A percentile compares a stretch with the other conserved stretches of the same genome.
phyloP scores from a whole-genome alignment of 2,329 filamentous ascomycete genomes.

The Diaporthe ampelina region DNA sequence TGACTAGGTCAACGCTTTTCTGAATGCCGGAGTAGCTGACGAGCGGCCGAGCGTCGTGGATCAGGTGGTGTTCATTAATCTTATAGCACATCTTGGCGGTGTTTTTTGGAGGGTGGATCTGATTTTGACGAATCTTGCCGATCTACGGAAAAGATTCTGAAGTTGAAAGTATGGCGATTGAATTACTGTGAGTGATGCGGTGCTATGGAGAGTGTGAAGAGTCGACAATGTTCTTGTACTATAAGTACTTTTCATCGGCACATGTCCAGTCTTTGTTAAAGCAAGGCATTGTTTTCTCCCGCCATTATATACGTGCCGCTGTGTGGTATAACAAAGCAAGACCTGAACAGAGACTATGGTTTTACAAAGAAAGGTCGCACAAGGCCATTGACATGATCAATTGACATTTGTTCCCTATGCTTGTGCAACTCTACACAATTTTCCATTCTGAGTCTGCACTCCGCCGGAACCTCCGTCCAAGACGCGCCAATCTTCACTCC shows the following conservation, averaged over 20 bases:
- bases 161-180: neutral
- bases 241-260: neutral
- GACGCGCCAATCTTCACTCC: conserved; percentile 34
- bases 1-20: neutral
- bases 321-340: neutral
- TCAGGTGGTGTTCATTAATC: neutral
- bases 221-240: neutral
- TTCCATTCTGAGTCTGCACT: conserved; percentile 38
- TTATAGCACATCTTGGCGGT: conserved; percentile 4
- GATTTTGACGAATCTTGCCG: neutral
- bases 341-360: neutral
- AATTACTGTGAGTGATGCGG: neutral
- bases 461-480: neutral
- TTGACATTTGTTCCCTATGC: neutral
- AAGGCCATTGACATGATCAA: neutral
- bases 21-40: neutral
- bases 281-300: neutral
- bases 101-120: neutral
- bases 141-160: neutral
- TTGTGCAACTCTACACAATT: conserved; percentile 7
- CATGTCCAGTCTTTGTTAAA: neutral
- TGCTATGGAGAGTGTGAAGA: neutral
- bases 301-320: neutral
- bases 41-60: neutral
- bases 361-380: neutral